Conservation (phyloP, 2,329 filamentous ascomycete species). For the Pyricularia sp. region DNA sequence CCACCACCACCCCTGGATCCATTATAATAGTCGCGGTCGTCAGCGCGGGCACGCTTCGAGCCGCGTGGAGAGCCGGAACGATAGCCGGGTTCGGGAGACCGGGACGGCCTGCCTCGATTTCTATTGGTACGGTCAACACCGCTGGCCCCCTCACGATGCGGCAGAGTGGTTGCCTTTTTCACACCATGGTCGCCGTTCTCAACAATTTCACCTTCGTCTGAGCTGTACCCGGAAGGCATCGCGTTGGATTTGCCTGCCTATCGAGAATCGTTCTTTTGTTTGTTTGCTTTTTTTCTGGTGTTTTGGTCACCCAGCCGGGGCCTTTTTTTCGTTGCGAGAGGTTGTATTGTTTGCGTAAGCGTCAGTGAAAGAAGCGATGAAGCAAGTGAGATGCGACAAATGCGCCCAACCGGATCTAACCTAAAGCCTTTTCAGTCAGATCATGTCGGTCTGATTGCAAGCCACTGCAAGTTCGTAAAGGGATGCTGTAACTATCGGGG, state of each 20-base stretch:
- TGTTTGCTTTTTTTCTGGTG: background rate
- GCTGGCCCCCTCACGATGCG: conserved; percentile 52
- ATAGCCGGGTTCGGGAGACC: conserved; percentile 40
- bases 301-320: conserved; percentile 1
- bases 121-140: conserved; percentile 89
- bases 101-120: conserved; percentile 49
- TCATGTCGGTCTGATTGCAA: background rate
- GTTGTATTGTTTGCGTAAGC: background rate
- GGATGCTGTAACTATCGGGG: background rate
- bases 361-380: conserved; percentile 10
- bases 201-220: conserved; percentile 78
- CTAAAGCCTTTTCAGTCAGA: background rate
- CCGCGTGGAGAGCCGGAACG: conserved; percentile 49
- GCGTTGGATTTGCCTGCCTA: conserved; percentile 4
- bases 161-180: conserved; percentile 76
- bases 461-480: background rate
- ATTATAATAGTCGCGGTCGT: conserved; percentile 40
- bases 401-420: conserved; percentile 17
- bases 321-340: background rate
- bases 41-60: conserved; percentile 48
- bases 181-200: conserved; percentile 50
- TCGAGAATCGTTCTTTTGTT: conserved; percentile 4
- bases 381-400: conserved; percentile 7
- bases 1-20: conserved; percentile 7
- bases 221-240: conserved; percentile 38